A percentile compares a stretch with the other conserved stretches of the same genome.
Evolutionary conservation across 108 stramenopile species (phyloP).

Genomic region (Hondaea fermentalgiana): DNA sequence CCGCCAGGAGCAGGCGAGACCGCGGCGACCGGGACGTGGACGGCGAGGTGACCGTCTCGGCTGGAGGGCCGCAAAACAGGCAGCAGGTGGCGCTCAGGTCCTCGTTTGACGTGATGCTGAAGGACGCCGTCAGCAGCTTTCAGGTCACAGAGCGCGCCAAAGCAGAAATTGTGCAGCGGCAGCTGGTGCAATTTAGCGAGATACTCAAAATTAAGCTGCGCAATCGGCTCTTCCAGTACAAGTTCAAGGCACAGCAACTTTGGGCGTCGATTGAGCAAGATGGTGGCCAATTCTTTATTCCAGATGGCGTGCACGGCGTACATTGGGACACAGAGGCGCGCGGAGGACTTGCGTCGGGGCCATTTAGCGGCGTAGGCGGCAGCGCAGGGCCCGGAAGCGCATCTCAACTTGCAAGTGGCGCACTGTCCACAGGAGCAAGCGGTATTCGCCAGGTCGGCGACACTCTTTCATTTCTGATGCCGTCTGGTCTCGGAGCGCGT

Average conservation of each 20-base stretch:
- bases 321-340: not conserved
- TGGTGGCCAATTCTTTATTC: not conserved
- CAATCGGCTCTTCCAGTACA: not conserved
- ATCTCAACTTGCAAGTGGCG: not conserved
- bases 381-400: not conserved
- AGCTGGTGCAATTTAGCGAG: constrained; percentile 15
- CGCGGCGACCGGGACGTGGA: too few relatives aligned
- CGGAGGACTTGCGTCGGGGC: not conserved
- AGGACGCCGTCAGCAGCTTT: not conserved
- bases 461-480: not conserved
- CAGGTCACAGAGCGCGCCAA: constrained; percentile 1
- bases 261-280: not conserved
- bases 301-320: not conserved
- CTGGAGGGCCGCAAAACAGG: not conserved
- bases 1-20: too few relatives aligned
- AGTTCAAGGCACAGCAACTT: not conserved
- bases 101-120: not conserved
- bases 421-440: not conserved
- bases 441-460: not conserved
- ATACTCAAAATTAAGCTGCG: not conserved
- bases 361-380: not conserved
- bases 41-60: not conserved
- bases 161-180: not conserved
- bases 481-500: not conserved
- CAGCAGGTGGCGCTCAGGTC: not conserved